A percentile compares a stretch with the other conserved stretches of the same genome.
Conservation (phyloP, 306 rosid genomes). For the Vigna hirtella region DNA sequence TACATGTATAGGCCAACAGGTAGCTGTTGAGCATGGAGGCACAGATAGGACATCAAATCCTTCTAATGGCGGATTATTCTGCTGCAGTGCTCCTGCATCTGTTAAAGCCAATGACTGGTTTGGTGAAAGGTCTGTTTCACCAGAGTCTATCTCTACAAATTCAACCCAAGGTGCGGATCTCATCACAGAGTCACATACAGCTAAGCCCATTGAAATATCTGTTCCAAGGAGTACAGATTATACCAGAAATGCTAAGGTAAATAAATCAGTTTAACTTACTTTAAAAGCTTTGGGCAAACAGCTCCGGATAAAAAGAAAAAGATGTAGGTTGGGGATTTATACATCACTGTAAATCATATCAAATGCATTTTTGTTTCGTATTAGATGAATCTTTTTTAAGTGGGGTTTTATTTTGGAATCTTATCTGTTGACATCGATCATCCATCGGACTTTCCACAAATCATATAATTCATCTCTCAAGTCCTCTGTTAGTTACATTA, state of each 20-base stretch:
- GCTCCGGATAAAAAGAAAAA: slow-evolving; percentile 17
- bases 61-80: slow-evolving; percentile 43
- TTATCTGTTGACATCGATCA: slow-evolving; percentile 27
- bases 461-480: not conserved
- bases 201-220: slow-evolving; percentile 52
- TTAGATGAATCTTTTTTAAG: slow-evolving; percentile 26
- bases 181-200: slow-evolving; percentile 48
- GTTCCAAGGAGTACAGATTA: slow-evolving; percentile 55
- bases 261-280: slow-evolving; percentile 21
- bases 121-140: slow-evolving; percentile 55
- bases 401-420: not conserved
- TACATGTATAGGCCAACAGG: slow-evolving; percentile 40
- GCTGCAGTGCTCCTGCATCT: slow-evolving; percentile 46
- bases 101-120: slow-evolving; percentile 46
- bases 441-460: not conserved
- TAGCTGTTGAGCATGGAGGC: slow-evolving; percentile 45
- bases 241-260: slow-evolving; percentile 73
- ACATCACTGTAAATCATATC: slow-evolving; percentile 16
- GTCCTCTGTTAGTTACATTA: not conserved
- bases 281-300: slow-evolving; percentile 33
- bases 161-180: slow-evolving; percentile 51
- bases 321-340: slow-evolving; percentile 5
- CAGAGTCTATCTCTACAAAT: slow-evolving; percentile 52
- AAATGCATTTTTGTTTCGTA: slow-evolving; percentile 21
- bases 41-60: slow-evolving; percentile 45